These are phyloP conservation scores for Amborella trichopoda DNA, from an alignment of 164 flowering plant species.

Conservation along the genomic window DNA sequence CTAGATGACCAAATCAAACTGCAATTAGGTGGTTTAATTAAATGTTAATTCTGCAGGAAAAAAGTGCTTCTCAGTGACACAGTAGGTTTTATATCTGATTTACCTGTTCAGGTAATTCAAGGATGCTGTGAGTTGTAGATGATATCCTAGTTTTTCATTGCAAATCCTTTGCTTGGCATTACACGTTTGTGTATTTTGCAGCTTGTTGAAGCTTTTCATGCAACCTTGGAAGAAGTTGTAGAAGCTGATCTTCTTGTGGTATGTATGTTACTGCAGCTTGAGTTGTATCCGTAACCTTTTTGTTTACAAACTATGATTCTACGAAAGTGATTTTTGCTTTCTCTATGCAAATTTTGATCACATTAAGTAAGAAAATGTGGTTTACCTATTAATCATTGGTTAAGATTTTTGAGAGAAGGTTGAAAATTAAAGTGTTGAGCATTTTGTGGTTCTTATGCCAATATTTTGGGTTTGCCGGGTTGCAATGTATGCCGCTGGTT, in stretches of 20 bases:
- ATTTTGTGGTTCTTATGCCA: too few relatives aligned
- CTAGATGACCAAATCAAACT: neutral
- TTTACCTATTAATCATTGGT: too few relatives aligned
- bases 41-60: constrained; percentile 37
- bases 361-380: too few relatives aligned
- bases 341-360: too few relatives aligned
- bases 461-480: too few relatives aligned
- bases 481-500: too few relatives aligned
- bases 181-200: constrained; percentile 21
- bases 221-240: constrained; percentile 92
- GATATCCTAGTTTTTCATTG: neutral
- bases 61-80: constrained; percentile 92
- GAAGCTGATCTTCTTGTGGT: constrained; percentile 99
- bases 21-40: constrained; percentile 3
- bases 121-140: neutral
- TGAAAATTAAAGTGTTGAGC: too few relatives aligned
- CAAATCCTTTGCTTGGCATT: neutral
- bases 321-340: too few relatives aligned
- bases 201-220: constrained; percentile 96
- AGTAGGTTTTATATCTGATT: constrained; percentile 93
- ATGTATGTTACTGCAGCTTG: constrained; percentile 16
- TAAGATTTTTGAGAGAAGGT: too few relatives aligned
- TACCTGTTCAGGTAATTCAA: constrained; percentile 77
- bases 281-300: too few relatives aligned
- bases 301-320: too few relatives aligned